Evolutionary conservation across 495 filamentous ascomycete genomes (phyloP).

Genomic region (Neurospora hispaniola): DNA sequence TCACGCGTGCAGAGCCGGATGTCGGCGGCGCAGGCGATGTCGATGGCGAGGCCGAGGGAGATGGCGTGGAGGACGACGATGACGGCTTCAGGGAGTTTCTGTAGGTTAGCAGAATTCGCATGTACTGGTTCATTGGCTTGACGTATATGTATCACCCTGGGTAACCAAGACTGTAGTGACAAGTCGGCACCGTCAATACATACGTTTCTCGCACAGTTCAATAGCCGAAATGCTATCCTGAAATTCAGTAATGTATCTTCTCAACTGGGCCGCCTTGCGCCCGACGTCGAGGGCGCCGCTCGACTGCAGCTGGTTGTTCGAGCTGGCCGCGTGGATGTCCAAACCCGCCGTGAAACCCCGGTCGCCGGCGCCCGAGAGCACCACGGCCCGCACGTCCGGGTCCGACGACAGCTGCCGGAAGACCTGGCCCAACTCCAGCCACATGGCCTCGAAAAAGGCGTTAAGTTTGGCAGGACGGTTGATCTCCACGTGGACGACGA

Average conservation of each 20-base stretch:
- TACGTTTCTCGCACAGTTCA: constrained; percentile 84
- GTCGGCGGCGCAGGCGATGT: constrained; percentile 68
- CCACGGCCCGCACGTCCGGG: constrained; percentile 61
- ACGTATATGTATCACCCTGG: neutral
- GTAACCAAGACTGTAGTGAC: neutral
- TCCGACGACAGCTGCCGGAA: constrained; percentile 66
- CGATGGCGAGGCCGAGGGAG: constrained; percentile 72
- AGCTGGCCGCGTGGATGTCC: constrained; percentile 60
- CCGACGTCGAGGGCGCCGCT: constrained; percentile 41
- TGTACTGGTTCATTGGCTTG: neutral
- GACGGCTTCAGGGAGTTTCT: constrained; percentile 43
- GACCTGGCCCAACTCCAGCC: constrained; percentile 64
- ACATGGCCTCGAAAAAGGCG: constrained; percentile 84
- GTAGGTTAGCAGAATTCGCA: neutral
- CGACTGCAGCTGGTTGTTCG: constrained; percentile 23
- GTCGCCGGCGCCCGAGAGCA: constrained; percentile 75
- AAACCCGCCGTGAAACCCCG: constrained; percentile 78
- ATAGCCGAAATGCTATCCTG: constrained; percentile 66
- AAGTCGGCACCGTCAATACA: constrained; percentile 4
- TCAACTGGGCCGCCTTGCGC: constrained; percentile 52
- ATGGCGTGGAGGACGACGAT: constrained; percentile 77
- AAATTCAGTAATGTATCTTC: constrained; percentile 62
- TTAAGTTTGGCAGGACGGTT: constrained; percentile 86
- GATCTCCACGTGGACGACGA: constrained; percentile 88
- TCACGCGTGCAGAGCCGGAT: constrained; percentile 60